phyloP scores from a whole-genome alignment of 1,284 basidiomycete species.

The Calocybe gambosa region DNA sequence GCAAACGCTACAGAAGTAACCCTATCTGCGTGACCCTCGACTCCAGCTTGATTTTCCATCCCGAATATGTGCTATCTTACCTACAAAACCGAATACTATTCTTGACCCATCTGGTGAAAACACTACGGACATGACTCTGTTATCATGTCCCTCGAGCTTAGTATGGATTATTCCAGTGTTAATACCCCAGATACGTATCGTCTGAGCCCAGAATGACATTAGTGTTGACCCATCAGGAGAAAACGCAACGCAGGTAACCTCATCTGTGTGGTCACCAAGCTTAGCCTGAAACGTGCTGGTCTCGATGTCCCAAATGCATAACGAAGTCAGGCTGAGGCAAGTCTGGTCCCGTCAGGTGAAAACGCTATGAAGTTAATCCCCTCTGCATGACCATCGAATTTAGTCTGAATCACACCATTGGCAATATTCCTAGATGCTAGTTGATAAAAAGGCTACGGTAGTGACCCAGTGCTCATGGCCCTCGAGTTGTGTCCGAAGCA shows the following conservation, averaged over 20 bases:
- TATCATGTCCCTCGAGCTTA: background rate
- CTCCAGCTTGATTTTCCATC: background rate
- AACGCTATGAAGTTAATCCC: background rate
- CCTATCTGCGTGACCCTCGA: background rate
- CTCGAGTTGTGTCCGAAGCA: no score
- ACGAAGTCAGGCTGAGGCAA: background rate
- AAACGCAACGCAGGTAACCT: background rate
- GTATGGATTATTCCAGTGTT: background rate
- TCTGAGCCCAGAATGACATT: background rate
- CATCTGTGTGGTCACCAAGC: background rate
- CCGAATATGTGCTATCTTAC: background rate
- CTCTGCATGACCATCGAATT: background rate
- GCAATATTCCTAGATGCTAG: background rate
- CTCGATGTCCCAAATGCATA: no score
- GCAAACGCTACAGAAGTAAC: background rate
- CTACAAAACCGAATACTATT: background rate
- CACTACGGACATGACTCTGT: background rate
- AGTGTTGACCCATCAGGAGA: background rate
- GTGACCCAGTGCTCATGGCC: no score
- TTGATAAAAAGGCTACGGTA: no score
- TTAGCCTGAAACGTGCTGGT: background rate
- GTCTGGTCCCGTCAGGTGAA: background rate
- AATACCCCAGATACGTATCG: background rate
- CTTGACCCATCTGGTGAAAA: background rate
- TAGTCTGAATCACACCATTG: background rate